Evolutionary conservation across 129 eudicot genomes (phyloP).

Genomic region (Artemisia annua): DNA sequence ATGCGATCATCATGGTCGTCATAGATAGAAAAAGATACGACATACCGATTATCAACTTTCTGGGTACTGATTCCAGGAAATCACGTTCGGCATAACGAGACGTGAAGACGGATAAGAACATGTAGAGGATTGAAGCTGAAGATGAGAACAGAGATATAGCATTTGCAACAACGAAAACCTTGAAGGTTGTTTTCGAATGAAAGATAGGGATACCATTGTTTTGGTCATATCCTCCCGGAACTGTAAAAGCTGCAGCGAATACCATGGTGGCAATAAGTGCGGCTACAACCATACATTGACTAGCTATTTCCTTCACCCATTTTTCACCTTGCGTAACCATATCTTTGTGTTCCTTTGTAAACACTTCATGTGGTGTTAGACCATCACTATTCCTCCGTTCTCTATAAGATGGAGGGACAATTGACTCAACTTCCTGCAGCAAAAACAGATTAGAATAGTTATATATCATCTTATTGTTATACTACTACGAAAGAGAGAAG

Average conservation of each 20-base stretch:
- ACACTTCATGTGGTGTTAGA: slow-evolving; percentile 36
- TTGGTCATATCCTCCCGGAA: slow-evolving; percentile 32
- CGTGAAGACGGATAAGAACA: slow-evolving; percentile 34
- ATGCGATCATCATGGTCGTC: slow-evolving; percentile 18
- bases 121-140: slow-evolving; percentile 19
- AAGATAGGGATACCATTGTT: slow-evolving; percentile 14
- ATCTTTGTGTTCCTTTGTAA: slow-evolving; percentile 42
- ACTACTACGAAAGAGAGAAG: no score
- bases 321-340: slow-evolving; percentile 33
- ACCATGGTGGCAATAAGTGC: slow-evolving; percentile 38
- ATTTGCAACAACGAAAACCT: background rate
- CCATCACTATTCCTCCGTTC: slow-evolving; percentile 30
- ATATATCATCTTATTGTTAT: background rate
- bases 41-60: no score
- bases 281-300: slow-evolving; percentile 45
- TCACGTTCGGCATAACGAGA: slow-evolving; percentile 17
- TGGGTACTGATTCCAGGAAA: no score
- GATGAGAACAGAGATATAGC: slow-evolving; percentile 29
- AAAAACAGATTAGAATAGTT: slow-evolving; percentile 12
- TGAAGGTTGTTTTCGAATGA: slow-evolving; percentile 25
- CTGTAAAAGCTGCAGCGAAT: slow-evolving; percentile 39
- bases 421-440: slow-evolving; percentile 38
- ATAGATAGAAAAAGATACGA: background rate
- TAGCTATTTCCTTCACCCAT: slow-evolving; percentile 48
- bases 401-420: slow-evolving; percentile 23